Conservation (phyloP, 495 filamentous ascomycete genomes). For the Cryomyces minteri region DNA sequence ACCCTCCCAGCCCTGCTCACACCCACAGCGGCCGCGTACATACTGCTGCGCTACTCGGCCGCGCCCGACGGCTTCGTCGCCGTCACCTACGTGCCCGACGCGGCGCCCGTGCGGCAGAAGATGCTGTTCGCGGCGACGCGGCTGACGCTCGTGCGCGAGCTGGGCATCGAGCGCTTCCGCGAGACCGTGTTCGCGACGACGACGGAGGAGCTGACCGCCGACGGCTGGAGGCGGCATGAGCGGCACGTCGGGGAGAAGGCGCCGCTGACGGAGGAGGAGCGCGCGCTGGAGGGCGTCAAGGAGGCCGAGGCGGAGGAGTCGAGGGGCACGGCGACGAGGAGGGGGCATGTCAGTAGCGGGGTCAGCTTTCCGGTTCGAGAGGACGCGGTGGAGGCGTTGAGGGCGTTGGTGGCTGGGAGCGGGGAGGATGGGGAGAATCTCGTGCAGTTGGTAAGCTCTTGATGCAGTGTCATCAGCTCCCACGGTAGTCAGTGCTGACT, state of each 20-base stretch:
- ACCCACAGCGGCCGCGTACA: slow-evolving; percentile 59
- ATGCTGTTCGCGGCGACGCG: slow-evolving; percentile 88
- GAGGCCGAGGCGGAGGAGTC: slow-evolving; percentile 65
- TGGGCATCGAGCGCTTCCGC: slow-evolving; percentile 75
- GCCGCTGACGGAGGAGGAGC: slow-evolving; percentile 79
- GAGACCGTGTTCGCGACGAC: slow-evolving; percentile 61
- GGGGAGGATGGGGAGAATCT: slow-evolving; percentile 33
- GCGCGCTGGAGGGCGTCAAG: slow-evolving; percentile 54
- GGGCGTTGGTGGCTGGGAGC: slow-evolving; percentile 23
- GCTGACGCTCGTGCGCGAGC: slow-evolving; percentile 63
- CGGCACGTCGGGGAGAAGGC: slow-evolving; percentile 40
- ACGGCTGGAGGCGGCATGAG: slow-evolving; percentile 64
- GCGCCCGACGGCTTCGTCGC: slow-evolving; percentile 42
- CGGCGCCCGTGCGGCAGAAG: slow-evolving; percentile 83
- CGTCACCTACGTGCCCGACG: slow-evolving; percentile 78
- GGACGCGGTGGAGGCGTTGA: slow-evolving; percentile 39
- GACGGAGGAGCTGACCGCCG: slow-evolving; percentile 47
- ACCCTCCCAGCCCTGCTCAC: slow-evolving; percentile 45
- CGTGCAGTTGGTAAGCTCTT: slow-evolving; percentile 58
- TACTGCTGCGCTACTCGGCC: slow-evolving; percentile 44
- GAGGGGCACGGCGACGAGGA: slow-evolving; percentile 44
- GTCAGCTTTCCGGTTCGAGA: slow-evolving; percentile 40
- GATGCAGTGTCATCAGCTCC: neutral
- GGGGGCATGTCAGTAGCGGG: slow-evolving; percentile 31
- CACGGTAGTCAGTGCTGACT: neutral